Conservation (phyloP, 2,329 filamentous ascomycete species). For the Calonectria montana region DNA sequence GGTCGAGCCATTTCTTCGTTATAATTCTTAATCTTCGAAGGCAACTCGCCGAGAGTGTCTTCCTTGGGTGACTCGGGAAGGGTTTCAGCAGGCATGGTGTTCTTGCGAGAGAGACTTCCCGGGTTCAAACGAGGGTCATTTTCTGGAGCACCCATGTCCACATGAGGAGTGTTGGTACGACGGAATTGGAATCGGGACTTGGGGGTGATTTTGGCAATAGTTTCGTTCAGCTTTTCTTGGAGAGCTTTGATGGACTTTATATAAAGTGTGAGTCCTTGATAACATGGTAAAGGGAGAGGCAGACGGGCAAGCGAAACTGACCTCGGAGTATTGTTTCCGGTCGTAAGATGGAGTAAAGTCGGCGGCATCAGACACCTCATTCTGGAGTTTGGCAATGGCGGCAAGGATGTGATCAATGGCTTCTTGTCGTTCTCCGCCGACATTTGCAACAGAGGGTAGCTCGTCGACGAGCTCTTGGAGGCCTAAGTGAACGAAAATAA, state of each 20-base stretch:
- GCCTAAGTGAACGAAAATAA: slow-evolving; percentile 58
- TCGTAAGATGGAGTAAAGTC: slow-evolving; percentile 90
- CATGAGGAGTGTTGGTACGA: slow-evolving; percentile 45
- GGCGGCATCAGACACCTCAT: slow-evolving; percentile 85
- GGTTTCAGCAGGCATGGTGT: slow-evolving; percentile 26
- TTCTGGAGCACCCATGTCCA: slow-evolving; percentile 56
- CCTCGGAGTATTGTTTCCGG: slow-evolving; percentile 85
- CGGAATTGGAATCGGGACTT: slow-evolving; percentile 88
- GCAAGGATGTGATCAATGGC: slow-evolving; percentile 84
- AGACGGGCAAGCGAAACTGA: slow-evolving; percentile 48
- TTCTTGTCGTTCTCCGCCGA: slow-evolving; percentile 80
- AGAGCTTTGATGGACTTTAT: slow-evolving; percentile 82
- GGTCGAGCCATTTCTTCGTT: slow-evolving; percentile 65
- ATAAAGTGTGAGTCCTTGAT: neutral
- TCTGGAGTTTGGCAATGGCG: slow-evolving; percentile 82
- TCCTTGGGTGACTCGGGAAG: slow-evolving; percentile 32
- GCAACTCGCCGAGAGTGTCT: slow-evolving; percentile 53
- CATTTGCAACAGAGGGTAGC: slow-evolving; percentile 70
- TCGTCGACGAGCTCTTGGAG: slow-evolving; percentile 81
- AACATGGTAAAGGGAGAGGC: neutral
- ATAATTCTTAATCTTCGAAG: slow-evolving; percentile 61
- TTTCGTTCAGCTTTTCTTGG: slow-evolving; percentile 80
- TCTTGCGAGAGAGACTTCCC: slow-evolving; percentile 47
- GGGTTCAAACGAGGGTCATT: slow-evolving; percentile 57
- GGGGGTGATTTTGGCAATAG: slow-evolving; percentile 74